These are phyloP conservation scores for Tuber melanosporum DNA, from an alignment of 495 filamentous ascomycete genomes.

Conservation along the genomic window DNA sequence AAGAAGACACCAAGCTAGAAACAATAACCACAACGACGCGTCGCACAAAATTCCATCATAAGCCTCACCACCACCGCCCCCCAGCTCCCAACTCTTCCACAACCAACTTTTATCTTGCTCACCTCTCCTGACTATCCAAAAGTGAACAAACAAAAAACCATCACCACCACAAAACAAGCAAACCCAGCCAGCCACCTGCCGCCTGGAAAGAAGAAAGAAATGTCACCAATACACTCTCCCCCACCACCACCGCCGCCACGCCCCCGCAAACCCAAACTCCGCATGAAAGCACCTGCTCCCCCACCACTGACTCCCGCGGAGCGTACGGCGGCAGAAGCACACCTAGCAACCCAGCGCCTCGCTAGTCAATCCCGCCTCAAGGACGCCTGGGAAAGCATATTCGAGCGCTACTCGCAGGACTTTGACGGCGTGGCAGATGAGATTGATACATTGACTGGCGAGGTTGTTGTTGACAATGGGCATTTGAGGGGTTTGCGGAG, in stretches of 20 bases:
- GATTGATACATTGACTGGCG: slow-evolving; percentile 68
- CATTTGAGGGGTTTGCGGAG: slow-evolving; percentile 47
- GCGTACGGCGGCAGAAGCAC: slow-evolving; percentile 12
- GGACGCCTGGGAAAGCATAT: slow-evolving; percentile 75
- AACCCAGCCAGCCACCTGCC: neutral
- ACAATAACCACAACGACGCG: neutral
- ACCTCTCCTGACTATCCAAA: neutral
- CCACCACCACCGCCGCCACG: slow-evolving; percentile 7
- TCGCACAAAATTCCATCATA: neutral
- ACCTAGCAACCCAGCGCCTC: slow-evolving; percentile 21
- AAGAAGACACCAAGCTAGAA: neutral
- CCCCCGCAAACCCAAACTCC: slow-evolving; percentile 1
- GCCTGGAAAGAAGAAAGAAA: neutral
- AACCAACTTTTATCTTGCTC: neutral
- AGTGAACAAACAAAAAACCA: neutral
- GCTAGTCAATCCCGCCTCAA: slow-evolving; percentile 54
- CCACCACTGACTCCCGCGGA: neutral
- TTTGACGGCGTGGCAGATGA: slow-evolving; percentile 76
- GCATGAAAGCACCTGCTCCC: neutral
- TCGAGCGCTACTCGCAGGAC: slow-evolving; percentile 77
- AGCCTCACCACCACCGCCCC: neutral
- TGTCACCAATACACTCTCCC: neutral
- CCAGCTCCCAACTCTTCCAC: neutral
- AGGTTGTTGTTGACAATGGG: slow-evolving; percentile 80
- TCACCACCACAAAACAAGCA: neutral